Evolutionary conservation across 2,329 filamentous ascomycete genomes (phyloP), one percentile per base, ranked within the genome.

Genomic region (Rutstroemia sp.): DNA sequence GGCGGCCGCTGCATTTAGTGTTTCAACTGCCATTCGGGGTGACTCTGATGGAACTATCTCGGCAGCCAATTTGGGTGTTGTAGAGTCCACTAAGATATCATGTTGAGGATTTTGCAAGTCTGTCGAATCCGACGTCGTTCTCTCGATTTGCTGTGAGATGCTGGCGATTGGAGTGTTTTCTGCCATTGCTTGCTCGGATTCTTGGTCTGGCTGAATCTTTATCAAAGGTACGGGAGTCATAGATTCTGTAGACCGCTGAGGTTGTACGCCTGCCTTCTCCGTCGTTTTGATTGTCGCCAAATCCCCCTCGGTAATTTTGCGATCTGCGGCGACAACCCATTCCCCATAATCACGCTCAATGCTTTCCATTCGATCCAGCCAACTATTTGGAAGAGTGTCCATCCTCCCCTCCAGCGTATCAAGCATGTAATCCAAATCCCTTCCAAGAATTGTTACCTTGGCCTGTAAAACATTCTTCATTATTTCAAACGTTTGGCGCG

Each of bases 281-380:
- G 64, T 57, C 30, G 21, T 17, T 59, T 60, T 58, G 59, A 62
- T 53, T 48, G 61, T 63, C 5, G 70, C 68, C 73, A 74, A 79
- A 62, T 92, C 83, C 21, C 82, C 79, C 62, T 89, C 83, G 50
- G 86, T 76, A n/a, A 92, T 79, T 64, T 81, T 85, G 58, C 79
- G 79, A 67, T 95, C 89, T 34, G 88, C 91, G 48, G 86, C 79
- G 48, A 87, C 84, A 45, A 85, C 83, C 94, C 94, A 99, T 23
- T 84, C 80, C 7, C 84, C 82, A 70, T 92, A 96, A 30, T 85
- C 81, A 10, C 79, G 76, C 70, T 99, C 94, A 4, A 95, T 76
- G 0, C 74, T 72, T 69, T 97, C 94, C 73, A 97, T 86, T 4
- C 85, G 80, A 64, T 95, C 89, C 56, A 97, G 82, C 94, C 92